Evolutionary conservation across 371 early-diverging fungal species (phyloP), one percentile per base, ranked within the genome.

Genomic region (Apophysomyces variabilis): DNA sequence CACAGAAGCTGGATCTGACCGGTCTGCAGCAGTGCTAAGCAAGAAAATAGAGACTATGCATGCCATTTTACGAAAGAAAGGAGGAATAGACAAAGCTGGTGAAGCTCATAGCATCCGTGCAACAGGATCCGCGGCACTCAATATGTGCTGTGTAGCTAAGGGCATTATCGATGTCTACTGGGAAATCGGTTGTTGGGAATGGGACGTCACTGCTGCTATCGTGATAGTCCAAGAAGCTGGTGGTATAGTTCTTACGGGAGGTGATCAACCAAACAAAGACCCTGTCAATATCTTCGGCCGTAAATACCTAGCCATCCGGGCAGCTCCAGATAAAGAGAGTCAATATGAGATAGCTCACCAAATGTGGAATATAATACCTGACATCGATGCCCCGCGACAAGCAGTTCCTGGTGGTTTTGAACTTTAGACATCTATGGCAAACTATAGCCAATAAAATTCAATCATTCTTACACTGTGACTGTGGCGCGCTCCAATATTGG

Each of bases 101-200:
- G 87, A 82, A 16, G 85, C 89, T 0, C 89, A 87, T 45, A 94
- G 95, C 36, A 77, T 96, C 37, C 89, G 98, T 12, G 80, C 90
- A 37, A 76, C 90, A 0, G 98, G 97, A 0, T 87, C 91, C 7
- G 96, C 93, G 2, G 91, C 95, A 0, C 67, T 95, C 16, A 90
- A 92, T 62, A 75, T 96, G 79, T 89, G 92, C 65, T 73, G 83
- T 18, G 85, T 95, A 5, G 96, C 97, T 5, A 87, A 91, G 58
- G 97, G 97, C 4, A 77, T 85, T 12, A 74, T 90, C 13, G 97
- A 98, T 69, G 80, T 91, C 7, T 97, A 94, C 73, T 98, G 94
- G 93, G 98, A 98, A 76, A 86, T 91, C 37, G 98, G 97, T 5
- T 86, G 85, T 72, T 89, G 89, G 89, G 89, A 87, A 65, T 89